Evolutionary conservation across 495 filamentous ascomycete genomes (phyloP).

Genomic region (Bryoglossum gracile): DNA sequence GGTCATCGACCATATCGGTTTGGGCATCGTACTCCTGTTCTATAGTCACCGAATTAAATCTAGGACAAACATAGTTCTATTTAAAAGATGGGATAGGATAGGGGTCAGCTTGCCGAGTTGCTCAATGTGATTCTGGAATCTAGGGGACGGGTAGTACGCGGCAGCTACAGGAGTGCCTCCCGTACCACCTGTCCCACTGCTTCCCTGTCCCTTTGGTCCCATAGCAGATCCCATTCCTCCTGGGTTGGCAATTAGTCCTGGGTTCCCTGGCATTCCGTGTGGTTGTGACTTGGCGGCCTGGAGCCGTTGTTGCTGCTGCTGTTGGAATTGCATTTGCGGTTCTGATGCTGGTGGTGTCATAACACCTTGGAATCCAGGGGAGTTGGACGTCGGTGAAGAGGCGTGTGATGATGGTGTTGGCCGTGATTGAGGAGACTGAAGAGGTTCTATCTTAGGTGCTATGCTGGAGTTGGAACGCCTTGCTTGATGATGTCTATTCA

Average conservation of each 20-base stretch:
- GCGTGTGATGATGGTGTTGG: slow-evolving; percentile 79
- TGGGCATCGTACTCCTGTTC: slow-evolving; percentile 99
- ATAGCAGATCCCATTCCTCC: slow-evolving; percentile 22
- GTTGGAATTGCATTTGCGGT: slow-evolving; percentile 42
- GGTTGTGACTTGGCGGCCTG: slow-evolving; percentile 31
- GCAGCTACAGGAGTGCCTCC: slow-evolving; percentile 28
- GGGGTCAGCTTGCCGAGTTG: slow-evolving; percentile 89
- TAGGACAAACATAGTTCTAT: slow-evolving; percentile 77
- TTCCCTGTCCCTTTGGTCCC: slow-evolving; percentile 27
- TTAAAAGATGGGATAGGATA: slow-evolving; percentile 37
- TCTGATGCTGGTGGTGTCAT: slow-evolving; percentile 64
- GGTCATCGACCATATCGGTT: slow-evolving; percentile 86
- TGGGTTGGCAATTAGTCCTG: slow-evolving; percentile 24
- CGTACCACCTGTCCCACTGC: slow-evolving; percentile 28
- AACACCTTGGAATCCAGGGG: slow-evolving; percentile 64
- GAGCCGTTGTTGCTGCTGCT: slow-evolving; percentile 32
- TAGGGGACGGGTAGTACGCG: slow-evolving; percentile 50
- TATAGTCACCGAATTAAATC: slow-evolving; percentile 71
- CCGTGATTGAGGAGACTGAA: slow-evolving; percentile 54
- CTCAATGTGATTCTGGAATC: slow-evolving; percentile 91
- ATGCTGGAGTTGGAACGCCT: slow-evolving; percentile 63
- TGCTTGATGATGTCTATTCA: slow-evolving; percentile 61
- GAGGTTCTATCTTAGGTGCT: slow-evolving; percentile 59
- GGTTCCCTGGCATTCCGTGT: slow-evolving; percentile 25
- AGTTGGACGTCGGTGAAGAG: slow-evolving; percentile 68